Conservation (phyloP, 2,329 filamentous ascomycete genomes). For the Chlorencoelia australis region DNA sequence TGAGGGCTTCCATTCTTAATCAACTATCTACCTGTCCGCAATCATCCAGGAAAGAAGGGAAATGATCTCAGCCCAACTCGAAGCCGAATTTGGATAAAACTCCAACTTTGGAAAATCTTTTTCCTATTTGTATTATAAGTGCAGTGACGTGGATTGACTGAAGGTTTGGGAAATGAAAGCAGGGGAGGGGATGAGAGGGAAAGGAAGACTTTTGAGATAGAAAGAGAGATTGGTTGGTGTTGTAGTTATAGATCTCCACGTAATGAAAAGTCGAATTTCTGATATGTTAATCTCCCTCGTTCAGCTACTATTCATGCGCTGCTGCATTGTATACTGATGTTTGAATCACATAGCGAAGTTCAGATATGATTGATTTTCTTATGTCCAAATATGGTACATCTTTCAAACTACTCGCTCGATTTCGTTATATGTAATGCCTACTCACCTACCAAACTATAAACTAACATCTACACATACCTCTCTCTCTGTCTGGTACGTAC, state of each 20-base stretch:
- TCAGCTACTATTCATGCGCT: no score
- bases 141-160: neutral
- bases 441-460: no score
- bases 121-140: neutral
- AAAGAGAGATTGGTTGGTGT: neutral
- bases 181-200: neutral
- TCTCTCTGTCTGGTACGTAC: no score
- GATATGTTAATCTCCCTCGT: no score
- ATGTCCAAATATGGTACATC: no score
- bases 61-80: neutral
- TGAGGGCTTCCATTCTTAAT: neutral
- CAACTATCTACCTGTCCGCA: neutral
- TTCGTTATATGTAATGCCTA: no score
- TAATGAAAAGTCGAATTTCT: neutral
- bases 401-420: no score
- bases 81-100: neutral
- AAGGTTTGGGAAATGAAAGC: neutral
- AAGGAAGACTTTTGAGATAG: no score
- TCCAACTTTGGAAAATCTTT: slow-evolving; percentile 1
- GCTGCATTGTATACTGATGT: no score
- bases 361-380: no score
- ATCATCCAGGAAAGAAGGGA: neutral
- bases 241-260: neutral
- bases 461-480: no score
- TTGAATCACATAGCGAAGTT: no score